Evolutionary conservation across 768 basidiomycete genomes (phyloP).

Genomic region (Russula ochroleuca): DNA sequence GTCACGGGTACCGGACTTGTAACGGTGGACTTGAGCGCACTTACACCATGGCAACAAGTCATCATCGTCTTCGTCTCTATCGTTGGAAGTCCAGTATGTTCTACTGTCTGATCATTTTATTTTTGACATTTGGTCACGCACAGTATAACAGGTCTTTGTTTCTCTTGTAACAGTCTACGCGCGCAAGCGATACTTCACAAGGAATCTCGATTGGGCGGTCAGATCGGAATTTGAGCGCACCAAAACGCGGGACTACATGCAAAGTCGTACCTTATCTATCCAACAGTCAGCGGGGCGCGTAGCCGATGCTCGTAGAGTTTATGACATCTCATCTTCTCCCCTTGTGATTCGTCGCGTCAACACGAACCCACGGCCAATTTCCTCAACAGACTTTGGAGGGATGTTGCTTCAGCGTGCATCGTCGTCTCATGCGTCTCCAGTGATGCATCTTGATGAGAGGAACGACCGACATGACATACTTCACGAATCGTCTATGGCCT

Average conservation of each 20-base stretch:
- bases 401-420: too few species aligned
- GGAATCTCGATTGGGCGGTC: background rate
- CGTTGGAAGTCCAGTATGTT: slow-evolving; percentile 30
- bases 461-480: background rate
- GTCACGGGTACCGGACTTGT: slow-evolving; percentile 37
- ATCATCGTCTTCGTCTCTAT: slow-evolving; percentile 31
- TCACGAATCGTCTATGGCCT: background rate
- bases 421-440: background rate
- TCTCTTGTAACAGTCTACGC: slow-evolving; percentile 41
- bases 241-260: background rate
- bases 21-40: slow-evolving; percentile 33
- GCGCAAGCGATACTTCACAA: slow-evolving; percentile 32
- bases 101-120: background rate
- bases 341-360: slow-evolving; percentile 1
- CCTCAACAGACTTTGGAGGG: background rate
- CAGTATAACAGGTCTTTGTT: slow-evolving; percentile 34
- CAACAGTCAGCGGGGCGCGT: background rate
- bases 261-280: background rate
- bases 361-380: background rate
- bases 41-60: slow-evolving; percentile 33
- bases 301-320: background rate
- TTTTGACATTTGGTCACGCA: slow-evolving; percentile 1
- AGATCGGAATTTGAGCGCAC: slow-evolving; percentile 29
- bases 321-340: background rate
- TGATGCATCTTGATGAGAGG: background rate